phyloP scores from a whole-genome alignment of 352 stramenopile genomes.

The Pythium grandisporangium region DNA sequence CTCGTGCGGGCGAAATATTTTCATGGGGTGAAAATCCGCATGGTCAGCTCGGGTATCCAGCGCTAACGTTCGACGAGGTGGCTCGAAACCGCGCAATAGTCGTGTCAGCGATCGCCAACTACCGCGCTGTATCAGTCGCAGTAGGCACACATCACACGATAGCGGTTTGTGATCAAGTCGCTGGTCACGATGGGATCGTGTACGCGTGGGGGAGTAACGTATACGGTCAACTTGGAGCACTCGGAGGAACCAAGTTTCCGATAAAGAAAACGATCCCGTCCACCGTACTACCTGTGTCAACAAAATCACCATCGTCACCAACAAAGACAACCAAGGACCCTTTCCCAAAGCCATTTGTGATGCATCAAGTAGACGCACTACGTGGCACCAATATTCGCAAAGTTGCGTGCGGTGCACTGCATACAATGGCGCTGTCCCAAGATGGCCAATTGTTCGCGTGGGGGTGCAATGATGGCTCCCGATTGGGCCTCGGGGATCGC shows the following conservation, averaged over 20 bases:
- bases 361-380: constrained; percentile 47
- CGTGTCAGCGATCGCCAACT: constrained; percentile 43
- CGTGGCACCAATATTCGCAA: constrained; percentile 45
- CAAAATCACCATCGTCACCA: background rate
- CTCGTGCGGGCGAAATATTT: constrained; percentile 84
- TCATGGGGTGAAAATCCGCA: constrained; percentile 95
- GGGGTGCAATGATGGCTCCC: constrained; percentile 88
- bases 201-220: constrained; percentile 74
- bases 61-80: constrained; percentile 31
- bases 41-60: constrained; percentile 47
- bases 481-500: constrained; percentile 24
- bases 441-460: constrained; percentile 90
- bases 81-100: constrained; percentile 43
- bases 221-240: constrained; percentile 66
- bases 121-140: constrained; percentile 38
- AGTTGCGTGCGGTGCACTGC: constrained; percentile 86
- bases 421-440: constrained; percentile 80
- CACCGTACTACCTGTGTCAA: background rate
- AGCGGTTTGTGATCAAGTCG: constrained; percentile 58
- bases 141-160: constrained; percentile 57
- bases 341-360: constrained; percentile 46
- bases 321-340: background rate
- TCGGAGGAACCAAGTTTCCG: too few species aligned
- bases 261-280: constrained; percentile 6
- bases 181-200: constrained; percentile 47